A percentile compares a stretch with the other conserved stretches of the same genome.
These are phyloP conservation scores for Fusarium avenaceum DNA, from an alignment of 2,329 filamentous ascomycete species.

Conservation along the genomic window DNA sequence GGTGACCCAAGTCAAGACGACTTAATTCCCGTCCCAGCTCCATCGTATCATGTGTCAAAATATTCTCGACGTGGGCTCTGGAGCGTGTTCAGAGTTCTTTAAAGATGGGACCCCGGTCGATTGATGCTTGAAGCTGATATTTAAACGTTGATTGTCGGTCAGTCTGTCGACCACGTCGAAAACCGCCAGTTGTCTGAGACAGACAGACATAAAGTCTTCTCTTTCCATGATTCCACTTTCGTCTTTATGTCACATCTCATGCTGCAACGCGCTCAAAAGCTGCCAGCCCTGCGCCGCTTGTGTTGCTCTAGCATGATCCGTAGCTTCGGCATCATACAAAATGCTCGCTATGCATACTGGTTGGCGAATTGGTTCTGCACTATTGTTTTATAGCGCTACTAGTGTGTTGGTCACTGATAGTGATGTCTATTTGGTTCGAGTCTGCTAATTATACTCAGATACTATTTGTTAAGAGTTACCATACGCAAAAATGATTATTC, in stretches of 20 bases:
- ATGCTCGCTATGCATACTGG: not conserved
- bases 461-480: not conserved
- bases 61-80: slow-evolving; percentile 13
- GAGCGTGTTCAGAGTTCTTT: slow-evolving; percentile 5
- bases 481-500: not conserved
- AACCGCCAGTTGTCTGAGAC: slow-evolving; percentile 3
- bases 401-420: not conserved
- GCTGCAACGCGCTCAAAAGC: slow-evolving; percentile 9
- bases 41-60: slow-evolving; percentile 27
- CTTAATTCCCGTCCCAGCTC: slow-evolving; percentile 21
- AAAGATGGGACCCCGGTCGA: slow-evolving; percentile 19
- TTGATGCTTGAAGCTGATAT: slow-evolving; percentile 10
- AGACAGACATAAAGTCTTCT: not conserved
- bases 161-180: slow-evolving; percentile 10
- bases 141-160: slow-evolving; percentile 8
- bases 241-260: slow-evolving; percentile 34
- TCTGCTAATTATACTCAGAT: not conserved
- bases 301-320: slow-evolving; percentile 3
- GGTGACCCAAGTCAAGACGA: slow-evolving; percentile 34
- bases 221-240: slow-evolving; percentile 25
- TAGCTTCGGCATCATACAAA: not conserved
- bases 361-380: not conserved
- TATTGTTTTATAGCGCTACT: not conserved
- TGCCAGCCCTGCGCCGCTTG: slow-evolving; percentile 13
- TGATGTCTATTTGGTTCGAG: not conserved